Evolutionary conservation across 805 yeast species (phyloP), one percentile per base, ranked within the genome.

Genomic region (Ogataea zsoltii): DNA sequence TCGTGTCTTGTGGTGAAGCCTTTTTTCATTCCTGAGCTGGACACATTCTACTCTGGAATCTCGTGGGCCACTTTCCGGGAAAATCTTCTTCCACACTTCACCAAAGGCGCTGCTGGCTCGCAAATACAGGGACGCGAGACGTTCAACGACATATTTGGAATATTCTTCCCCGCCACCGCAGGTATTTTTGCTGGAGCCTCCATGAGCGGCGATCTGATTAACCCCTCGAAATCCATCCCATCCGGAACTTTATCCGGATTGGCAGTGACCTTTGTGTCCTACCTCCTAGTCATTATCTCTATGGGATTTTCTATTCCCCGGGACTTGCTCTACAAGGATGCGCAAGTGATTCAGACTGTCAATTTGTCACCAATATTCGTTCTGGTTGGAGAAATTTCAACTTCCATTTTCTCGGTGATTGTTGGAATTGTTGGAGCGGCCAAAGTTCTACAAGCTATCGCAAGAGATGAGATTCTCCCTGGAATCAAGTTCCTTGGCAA

Each of bases 131-230:
- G 69, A 0, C 80, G 75, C 13, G 98, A 92, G 62, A 88, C 83
- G 1, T 89, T 92, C 60, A 80, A 83, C 44, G 85, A 87, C 61
- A 67, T 95, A 52, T 94, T 94, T 76, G 98, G 98, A 3, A 88
- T 94, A 36, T 89, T 94, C 63, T 94, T 94, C 70, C 97, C 99
- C 10, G 97, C 99, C 1, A 92, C 99, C 0, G 97, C 98, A 6
- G 99, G 99, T 46, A 91, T 94, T 21, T 85, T 94, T 65, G 98
- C 99, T 2, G 99, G 99, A 14, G 97, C 99, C 2, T 87, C 96
- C 18, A 94, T 94, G 99, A 89, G 97, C 33, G 98, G 99, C 15
- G 97, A 90, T 56, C 73, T 94, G 51, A 70, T 77, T 45, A 82
- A 77, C 44, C 99, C 99, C 0, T 88, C 97, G 0, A 80, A 78